phyloP scores from a whole-genome alignment of 1,284 basidiomycete genomes.

The Boletus holoroseus region DNA sequence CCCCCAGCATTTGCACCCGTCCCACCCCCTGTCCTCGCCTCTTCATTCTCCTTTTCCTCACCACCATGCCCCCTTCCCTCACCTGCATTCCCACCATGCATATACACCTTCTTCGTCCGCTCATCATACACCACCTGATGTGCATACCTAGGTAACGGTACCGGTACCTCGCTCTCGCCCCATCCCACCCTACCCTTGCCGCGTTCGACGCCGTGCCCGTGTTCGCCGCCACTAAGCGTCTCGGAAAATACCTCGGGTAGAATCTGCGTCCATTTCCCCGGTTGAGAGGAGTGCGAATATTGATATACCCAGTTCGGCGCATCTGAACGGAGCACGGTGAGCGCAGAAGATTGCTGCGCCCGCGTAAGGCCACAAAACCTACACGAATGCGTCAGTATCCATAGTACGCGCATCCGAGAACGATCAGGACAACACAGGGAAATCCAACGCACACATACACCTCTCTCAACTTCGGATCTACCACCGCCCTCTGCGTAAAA shows the following conservation, averaged over 20 bases:
- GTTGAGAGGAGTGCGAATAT: slow-evolving; percentile 44
- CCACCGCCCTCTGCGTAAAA: slow-evolving; percentile 65
- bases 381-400: background rate
- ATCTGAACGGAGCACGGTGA: slow-evolving; percentile 45
- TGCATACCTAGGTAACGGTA: slow-evolving; percentile 58
- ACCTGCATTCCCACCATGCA: slow-evolving; percentile 71
- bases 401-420: background rate
- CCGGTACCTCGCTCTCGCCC: slow-evolving; percentile 22
- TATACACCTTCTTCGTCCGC: slow-evolving; percentile 48
- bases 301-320: slow-evolving; percentile 61
- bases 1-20: background rate
- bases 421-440: too few species aligned
- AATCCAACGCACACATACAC: slow-evolving; percentile 59
- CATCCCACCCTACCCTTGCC: background rate
- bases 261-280: slow-evolving; percentile 61
- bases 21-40: background rate
- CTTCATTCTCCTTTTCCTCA: slow-evolving; percentile 18
- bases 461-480: slow-evolving; percentile 57
- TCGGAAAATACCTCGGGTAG: slow-evolving; percentile 32
- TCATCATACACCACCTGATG: slow-evolving; percentile 72
- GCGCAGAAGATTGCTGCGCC: slow-evolving; percentile 35
- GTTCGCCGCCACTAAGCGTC: background rate
- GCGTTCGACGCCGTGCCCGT: background rate
- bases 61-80: slow-evolving; percentile 19
- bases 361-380: slow-evolving; percentile 60